phyloP scores from a whole-genome alignment of 2,329 filamentous ascomycete species.

The Talaromyces sp. region DNA sequence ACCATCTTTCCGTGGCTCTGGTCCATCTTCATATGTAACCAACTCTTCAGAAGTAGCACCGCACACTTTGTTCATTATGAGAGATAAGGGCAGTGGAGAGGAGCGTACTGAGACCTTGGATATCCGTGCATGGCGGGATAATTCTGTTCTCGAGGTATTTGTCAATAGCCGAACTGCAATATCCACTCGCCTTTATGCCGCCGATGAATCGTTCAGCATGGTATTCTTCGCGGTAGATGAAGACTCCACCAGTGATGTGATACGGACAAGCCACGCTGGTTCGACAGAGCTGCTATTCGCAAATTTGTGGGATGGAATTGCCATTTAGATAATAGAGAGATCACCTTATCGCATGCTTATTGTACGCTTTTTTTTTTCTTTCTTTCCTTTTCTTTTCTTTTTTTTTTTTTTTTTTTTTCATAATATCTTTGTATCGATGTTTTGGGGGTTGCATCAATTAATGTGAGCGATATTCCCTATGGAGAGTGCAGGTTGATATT shows the following conservation, averaged over 20 bases:
- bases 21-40: neutral
- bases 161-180: conserved; percentile 9
- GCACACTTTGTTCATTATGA: neutral
- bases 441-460: no score
- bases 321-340: no score
- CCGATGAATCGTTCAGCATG: conserved; percentile 6
- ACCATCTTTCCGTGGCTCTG: neutral
- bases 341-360: no score
- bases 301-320: conserved; percentile 4
- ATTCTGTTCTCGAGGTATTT: conserved; percentile 8
- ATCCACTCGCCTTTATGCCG: conserved; percentile 7
- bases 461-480: no score
- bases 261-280: neutral
- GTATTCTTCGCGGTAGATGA: conserved; percentile 6
- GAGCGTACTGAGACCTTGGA: neutral
- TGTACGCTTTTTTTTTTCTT: no score
- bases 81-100: neutral
- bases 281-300: conserved; percentile 1
- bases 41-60: neutral
- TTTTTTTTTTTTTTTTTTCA: no score
- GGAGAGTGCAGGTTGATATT: no score
- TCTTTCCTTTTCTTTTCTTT: no score
- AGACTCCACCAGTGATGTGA: neutral
- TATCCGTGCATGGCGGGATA: conserved; percentile 6
- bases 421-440: no score